Base-by-base conservation (phyloP, 352 stramenopile species). In the Pythium rhizo-oryzae region DNA sequence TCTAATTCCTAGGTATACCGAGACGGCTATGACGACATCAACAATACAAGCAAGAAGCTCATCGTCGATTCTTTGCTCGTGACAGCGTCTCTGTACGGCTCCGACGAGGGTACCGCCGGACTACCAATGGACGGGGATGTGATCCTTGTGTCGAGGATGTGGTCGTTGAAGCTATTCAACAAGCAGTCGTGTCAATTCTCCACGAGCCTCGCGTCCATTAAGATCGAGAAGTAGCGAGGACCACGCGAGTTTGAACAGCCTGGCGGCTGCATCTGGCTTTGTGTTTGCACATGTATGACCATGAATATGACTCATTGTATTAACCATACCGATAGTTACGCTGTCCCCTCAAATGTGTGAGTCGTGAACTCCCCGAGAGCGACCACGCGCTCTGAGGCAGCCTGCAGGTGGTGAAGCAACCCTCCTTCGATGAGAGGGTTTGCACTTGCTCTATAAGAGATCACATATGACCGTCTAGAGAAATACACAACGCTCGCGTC, bases 71-170 rank as follows among this genome's bases (percentile, higher is more conserved):
- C 39, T 8, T 52, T 56, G 21, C n/a, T 61, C 8, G 43, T 61
- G 8, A 68, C 51, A 1, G 61, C 51, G 6, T 62, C 51, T 1
- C 0, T 68, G 5, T 68, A 62, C 25, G 61, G 61, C 4, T 39
- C 56, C 1, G 61, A 61, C 25, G 41, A 55, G 16, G 39, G 28
- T 4, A 62, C 28, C 7, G 43, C n/a, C 4, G 39, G 41, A 8
- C 1, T 62, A 0, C 61, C 61, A 0, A 24, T 25, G 24, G 61
- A 68, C 23, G 61, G 61, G 2, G 13, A 8, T 9, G 37, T 49
- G 7, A 35, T 68, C 23, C 1, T 16, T 18, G 37, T 68, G 4
- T 33, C 11, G 2, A 30, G 19, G 3, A 30, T 68, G 39, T 68
- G 61, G 61, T 47, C 24, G 3, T 13, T 62, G 13, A 44, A 54